Percentiles rank a stretch among this genome's conserved stretches.
phyloP scores from a whole-genome alignment of 2,329 filamentous ascomycete genomes.

The Leptographium wingfieldii region DNA sequence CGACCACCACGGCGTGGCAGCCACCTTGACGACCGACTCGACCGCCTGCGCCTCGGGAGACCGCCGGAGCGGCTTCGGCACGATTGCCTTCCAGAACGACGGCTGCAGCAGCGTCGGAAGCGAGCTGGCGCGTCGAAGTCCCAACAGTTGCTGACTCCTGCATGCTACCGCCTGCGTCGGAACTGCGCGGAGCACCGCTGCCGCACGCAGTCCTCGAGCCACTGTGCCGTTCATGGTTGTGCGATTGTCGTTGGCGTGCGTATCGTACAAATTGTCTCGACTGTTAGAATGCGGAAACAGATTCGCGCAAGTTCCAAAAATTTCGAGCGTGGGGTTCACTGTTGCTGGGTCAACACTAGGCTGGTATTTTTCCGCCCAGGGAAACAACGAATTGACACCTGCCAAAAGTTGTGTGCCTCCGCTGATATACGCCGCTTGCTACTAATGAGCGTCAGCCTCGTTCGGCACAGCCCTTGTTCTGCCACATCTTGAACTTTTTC shows the following conservation, averaged over 20 bases:
- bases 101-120: slow-evolving; percentile 17
- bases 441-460: background rate
- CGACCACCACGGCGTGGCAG: slow-evolving; percentile 29
- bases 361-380: slow-evolving; percentile 7
- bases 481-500: background rate
- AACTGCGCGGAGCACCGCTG: background rate
- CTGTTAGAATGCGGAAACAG: background rate
- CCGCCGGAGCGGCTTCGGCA: slow-evolving; percentile 54
- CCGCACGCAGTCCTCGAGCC: background rate
- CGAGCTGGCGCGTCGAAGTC: slow-evolving; percentile 8
- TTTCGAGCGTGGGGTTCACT: background rate
- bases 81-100: slow-evolving; percentile 56
- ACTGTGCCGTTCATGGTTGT: background rate
- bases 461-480: background rate
- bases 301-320: background rate
- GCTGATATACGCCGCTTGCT: background rate
- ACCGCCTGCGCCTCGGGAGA: slow-evolving; percentile 8
- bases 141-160: background rate
- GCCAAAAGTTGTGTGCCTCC: background rate
- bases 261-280: background rate
- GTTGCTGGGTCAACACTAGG: slow-evolving; percentile 11
- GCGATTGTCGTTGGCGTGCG: background rate
- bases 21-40: background rate
- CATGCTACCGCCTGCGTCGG: background rate
- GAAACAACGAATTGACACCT: slow-evolving; percentile 3